Evolutionary conservation across 2,329 filamentous ascomycete species (phyloP), one percentile per base, ranked within the genome.

Genomic region (Aspergillus luchuensis): DNA sequence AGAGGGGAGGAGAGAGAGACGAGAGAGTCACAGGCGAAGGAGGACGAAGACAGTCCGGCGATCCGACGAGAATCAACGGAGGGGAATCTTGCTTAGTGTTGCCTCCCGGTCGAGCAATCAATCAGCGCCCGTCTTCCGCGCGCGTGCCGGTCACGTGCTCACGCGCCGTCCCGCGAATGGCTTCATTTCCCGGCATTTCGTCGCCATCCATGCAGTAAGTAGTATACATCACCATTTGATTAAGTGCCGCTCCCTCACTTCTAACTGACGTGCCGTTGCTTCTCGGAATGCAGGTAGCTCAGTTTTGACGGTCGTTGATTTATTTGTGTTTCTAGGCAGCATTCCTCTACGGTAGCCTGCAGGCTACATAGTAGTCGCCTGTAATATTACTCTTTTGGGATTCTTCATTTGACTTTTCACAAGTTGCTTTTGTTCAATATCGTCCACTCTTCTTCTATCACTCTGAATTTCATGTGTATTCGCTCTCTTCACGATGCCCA

Each of bases 141-240:
- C 62, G 62, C 59, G 62, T 60, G 13, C 11, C 0, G 6, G 5
- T 50, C 69, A 71, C 68, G 68, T 71, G 69, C 63, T 38, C n/a
- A 59, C 69, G 68, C 66, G 69, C 61, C 52, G 61, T 53, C 50
- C 56, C 63, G 60, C 30, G 45, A 57, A 23, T 8, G 19, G 17
- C 41, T 45, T 43, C 39, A 21, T 45, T 45, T 21, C 17, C 33
- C 33, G 33, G 33, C 41, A 43, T 43, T 43, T 21, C 13, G 3
- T 21, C 19, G 19, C 10, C 17, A 43, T 43, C n/a, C 39, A 10
- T 6, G 8, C 39, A 19, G n/a, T 2, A 1, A 43, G n/a, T 17
- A 43, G 39, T 43, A 36, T 36, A 36, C 33, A 36, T 36, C 33
- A 5, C 11, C 11, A 36, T 36, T 36, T 13, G 4, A 36, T 36